Evolutionary conservation across 192 early-diverging fungal genomes (phyloP).

Genomic region (Haplosporangium gracile): DNA sequence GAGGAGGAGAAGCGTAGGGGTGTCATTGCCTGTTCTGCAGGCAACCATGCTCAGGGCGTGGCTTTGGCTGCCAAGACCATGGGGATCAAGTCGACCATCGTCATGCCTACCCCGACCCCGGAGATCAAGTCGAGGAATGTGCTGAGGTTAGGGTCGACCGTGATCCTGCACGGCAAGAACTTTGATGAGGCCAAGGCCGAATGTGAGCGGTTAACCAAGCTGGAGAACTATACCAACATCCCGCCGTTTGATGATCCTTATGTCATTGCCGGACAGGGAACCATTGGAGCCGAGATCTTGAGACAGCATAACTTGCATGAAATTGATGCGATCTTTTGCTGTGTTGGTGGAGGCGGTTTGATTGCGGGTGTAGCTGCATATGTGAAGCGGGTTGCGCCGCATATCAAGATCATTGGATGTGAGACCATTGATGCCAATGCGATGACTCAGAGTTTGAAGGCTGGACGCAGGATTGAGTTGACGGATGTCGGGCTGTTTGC

Average conservation of each 20-base stretch:
- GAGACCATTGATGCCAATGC: constrained; percentile 93
- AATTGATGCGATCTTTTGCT: constrained; percentile 92
- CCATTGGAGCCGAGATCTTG: constrained; percentile 90
- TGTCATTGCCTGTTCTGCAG: constrained; percentile 96
- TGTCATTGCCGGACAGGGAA: constrained; percentile 99
- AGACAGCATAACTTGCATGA: constrained; percentile 71
- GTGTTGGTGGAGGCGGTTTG: constrained; percentile 95
- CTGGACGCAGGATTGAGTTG: constrained; percentile 74
- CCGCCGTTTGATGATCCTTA: constrained; percentile 98
- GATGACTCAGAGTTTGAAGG: constrained; percentile 84
- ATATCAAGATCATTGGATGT: constrained; percentile 92
- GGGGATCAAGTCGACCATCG: constrained; percentile 94
- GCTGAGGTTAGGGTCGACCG: constrained; percentile 88
- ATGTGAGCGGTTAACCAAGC: constrained; percentile 76
- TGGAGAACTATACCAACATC: constrained; percentile 89
- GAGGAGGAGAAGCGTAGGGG: constrained; percentile 84
- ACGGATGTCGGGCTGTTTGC: constrained; percentile 95
- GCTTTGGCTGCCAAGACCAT: constrained; percentile 93
- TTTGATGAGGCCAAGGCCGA: constrained; percentile 96
- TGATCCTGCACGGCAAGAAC: constrained; percentile 90
- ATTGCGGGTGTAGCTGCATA: constrained; percentile 93
- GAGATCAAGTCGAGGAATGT: constrained; percentile 95
- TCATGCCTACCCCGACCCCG: constrained; percentile 91
- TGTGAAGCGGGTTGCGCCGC: constrained; percentile 90
- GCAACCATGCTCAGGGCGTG: constrained; percentile 98